Conservation (phyloP, 148 eudicot species). For the Camellia granthamiana region DNA sequence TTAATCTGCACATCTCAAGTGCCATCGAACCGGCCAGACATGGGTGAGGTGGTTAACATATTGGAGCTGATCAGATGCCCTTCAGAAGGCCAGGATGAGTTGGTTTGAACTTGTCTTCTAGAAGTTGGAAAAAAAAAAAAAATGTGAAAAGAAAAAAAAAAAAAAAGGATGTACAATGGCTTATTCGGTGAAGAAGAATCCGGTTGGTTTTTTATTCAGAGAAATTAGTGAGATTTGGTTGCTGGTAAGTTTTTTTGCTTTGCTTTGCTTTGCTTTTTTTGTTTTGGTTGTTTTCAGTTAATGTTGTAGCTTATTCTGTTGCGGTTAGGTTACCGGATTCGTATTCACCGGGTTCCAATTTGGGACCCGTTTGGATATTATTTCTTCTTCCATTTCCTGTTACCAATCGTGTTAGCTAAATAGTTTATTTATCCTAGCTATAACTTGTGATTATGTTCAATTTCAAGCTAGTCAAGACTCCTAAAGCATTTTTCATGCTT, state of each 20-base stretch:
- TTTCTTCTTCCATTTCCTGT: conserved; percentile 2
- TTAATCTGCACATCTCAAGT: conserved; percentile 91
- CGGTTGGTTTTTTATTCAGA: conserved; percentile 36
- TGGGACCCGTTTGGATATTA: conserved; percentile 18
- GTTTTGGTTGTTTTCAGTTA: conserved; percentile 9
- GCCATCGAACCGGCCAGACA: conserved; percentile 89
- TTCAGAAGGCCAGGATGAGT: conserved; percentile 67
- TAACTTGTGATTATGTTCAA: neutral
- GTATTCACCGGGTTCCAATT: conserved; percentile 59
- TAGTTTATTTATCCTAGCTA: neutral
- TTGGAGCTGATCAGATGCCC: conserved; percentile 85
- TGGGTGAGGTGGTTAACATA: conserved; percentile 86
- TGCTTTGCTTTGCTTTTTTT: conserved; percentile 17
- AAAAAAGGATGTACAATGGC: conserved; percentile 9
- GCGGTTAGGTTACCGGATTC: conserved; percentile 51
- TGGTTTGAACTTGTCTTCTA: conserved; percentile 28
- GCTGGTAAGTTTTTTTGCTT: conserved; percentile 22
- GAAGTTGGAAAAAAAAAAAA: conserved; percentile 1
- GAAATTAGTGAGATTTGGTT: conserved; percentile 13
- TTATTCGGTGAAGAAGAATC: conserved; percentile 67
- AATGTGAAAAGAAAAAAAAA: neutral
- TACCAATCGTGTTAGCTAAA: neutral
- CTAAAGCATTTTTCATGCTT: neutral
- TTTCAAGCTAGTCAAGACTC: neutral
- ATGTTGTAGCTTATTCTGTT: conserved; percentile 31